Evolutionary conservation across 305 asterid genomes (phyloP), one percentile per base, ranked within the genome.

Genomic region (Solanum hybrid): DNA sequence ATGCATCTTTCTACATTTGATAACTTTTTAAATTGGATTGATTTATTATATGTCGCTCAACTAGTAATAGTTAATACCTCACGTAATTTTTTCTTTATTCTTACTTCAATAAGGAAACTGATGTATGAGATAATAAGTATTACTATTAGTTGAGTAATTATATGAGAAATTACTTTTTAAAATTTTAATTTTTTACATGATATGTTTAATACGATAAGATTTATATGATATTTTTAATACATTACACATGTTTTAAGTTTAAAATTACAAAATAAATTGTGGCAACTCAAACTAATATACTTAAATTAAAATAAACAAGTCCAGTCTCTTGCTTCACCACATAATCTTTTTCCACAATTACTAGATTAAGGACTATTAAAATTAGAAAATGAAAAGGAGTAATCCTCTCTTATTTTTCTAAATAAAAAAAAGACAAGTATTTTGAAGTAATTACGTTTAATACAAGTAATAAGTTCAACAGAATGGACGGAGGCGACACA

Each of bases 81-180:
- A n/a, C 16, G 5, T n/a, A 2, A 1, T n/a, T 5, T 66, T 10
- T 66, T 66, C 75, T 10, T 66, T 66, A 64, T n/a, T 12, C 29
- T 10, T 24, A 66, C 31, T 10, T 66, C 4, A n/a, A n/a, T 2
- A n/a, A 66, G 14, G 16, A 66, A 66, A n/a, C 1, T 66, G 31
- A 1, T 66, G 26, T 9, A 66, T 69, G 16, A 69, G 26, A 17
- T 40, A 40, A 40, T 4, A 20, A 20, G 69, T 6, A 56, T 20
- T 20, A 20, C 26, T 60, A 20, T 20, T 60, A 20, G 26, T 60
- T 60, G 11, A 60, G 5, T 60, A 3, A 60, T 17, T 60, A 20
- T 1, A 60, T 20, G 26, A 60, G 11, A 60, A 60, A 3, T 20
- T 60, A 20, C 1, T 20, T 0, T 60, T 60, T 0, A 0, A 7